Percentiles rank a stretch among this genome's conserved stretches.
Evolutionary conservation across 164 flowering plant species (phyloP).

Genomic region (Litsea cubeba): DNA sequence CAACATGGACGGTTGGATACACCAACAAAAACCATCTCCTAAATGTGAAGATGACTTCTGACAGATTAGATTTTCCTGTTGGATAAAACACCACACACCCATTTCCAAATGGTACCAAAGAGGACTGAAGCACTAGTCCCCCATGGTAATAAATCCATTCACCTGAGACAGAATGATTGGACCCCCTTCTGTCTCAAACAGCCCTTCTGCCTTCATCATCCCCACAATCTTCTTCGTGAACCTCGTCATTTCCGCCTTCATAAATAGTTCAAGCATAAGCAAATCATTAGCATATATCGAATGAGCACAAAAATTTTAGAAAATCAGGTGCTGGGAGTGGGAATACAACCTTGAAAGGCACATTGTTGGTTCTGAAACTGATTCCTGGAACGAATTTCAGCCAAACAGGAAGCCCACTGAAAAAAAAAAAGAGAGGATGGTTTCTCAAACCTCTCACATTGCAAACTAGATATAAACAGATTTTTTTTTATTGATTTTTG

Average conservation of each 20-base stretch:
- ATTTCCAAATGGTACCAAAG: background rate
- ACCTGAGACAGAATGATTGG: slow-evolving; percentile 86
- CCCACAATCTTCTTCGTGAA: slow-evolving; percentile 80
- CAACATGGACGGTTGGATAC: background rate
- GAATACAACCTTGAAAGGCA: slow-evolving; percentile 71
- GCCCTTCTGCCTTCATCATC: slow-evolving; percentile 84
- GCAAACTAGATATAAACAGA: background rate
- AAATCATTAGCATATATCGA: background rate
- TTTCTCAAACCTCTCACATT: background rate
- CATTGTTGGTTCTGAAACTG: slow-evolving; percentile 88
- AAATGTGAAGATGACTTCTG: background rate
- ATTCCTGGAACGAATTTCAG: slow-evolving; percentile 87
- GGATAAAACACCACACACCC: background rate
- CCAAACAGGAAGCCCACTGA: slow-evolving; percentile 92
- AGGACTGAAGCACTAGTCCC: background rate
- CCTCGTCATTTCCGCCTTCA: slow-evolving; percentile 63
- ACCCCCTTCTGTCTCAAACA: slow-evolving; percentile 89
- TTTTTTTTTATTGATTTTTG: background rate
- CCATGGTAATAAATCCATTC: background rate
- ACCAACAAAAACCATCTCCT: background rate
- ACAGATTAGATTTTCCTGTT: too few species aligned
- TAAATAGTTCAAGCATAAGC: background rate
- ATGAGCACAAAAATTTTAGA: too few species aligned
- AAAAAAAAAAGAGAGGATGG: background rate
- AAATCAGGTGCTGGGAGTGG: too few species aligned